A percentile compares a stretch with the other conserved stretches of the same genome.
Conservation (phyloP, 805 yeast genomes). For the Wickerhamomyces xylosicus region DNA sequence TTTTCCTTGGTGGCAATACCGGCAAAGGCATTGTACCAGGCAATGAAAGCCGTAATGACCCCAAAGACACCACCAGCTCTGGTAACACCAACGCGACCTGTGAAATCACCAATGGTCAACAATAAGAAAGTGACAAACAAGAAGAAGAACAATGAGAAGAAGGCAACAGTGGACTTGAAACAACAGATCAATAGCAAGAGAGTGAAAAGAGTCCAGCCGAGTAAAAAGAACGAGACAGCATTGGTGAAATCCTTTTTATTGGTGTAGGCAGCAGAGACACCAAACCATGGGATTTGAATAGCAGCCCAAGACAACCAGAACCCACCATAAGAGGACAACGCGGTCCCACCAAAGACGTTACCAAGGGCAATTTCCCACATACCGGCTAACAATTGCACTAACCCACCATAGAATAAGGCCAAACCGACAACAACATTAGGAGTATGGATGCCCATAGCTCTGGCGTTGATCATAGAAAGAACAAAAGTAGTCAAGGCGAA, state of each 20-base stretch:
- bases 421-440: constrained; percentile 50
- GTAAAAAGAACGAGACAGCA: constrained; percentile 39
- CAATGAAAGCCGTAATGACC: constrained; percentile 46
- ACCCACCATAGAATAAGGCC: constrained; percentile 56
- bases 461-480: constrained; percentile 39
- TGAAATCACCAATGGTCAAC: constrained; percentile 36
- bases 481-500: constrained; percentile 58
- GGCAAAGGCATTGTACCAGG: constrained; percentile 65
- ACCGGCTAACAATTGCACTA: constrained; percentile 50
- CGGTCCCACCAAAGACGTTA: constrained; percentile 55
- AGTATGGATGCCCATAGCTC: constrained; percentile 45
- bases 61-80: constrained; percentile 61
- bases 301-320: constrained; percentile 65
- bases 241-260: constrained; percentile 29
- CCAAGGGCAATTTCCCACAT: constrained; percentile 60
- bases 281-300: constrained; percentile 39
- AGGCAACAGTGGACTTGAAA: constrained; percentile 36
- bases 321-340: constrained; percentile 32
- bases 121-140: constrained; percentile 37
- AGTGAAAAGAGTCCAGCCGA: constrained; percentile 48
- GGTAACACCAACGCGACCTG: constrained; percentile 23
- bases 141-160: constrained; percentile 34
- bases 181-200: constrained; percentile 34
- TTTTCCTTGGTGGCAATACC: constrained; percentile 59
- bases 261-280: constrained; percentile 32